Evolutionary conservation across 78 protist species (phyloP), one percentile per base, ranked within the genome.

Genomic region (Chrysochromulina tobinii): DNA sequence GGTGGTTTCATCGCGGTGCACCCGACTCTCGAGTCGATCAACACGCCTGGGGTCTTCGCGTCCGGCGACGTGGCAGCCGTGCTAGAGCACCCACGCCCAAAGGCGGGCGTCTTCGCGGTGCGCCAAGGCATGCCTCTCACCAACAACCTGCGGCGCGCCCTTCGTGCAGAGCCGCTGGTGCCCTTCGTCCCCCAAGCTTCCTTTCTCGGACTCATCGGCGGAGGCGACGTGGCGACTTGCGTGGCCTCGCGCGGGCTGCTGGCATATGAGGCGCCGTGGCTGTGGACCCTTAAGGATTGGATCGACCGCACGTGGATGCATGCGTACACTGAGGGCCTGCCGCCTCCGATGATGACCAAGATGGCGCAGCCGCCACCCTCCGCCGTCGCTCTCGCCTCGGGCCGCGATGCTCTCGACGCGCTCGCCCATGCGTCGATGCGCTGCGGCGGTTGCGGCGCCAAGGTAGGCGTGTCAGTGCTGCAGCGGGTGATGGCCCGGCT

Each of bases 51-150:
- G 67, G 79, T 90, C 25, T 90, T 90, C 25, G 87, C 92, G 3
- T 88, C 85, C 15, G 77, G 81, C 25, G 88, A 79, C 79, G 6
- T 17, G 66, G 55, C 89, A 1, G 11, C 88, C 50, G 38, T 79
- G 38, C 50, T 53, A 8, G 15, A 59, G 21, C 88, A 77, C 79
- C 92, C 92, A 61, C 73, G 92, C 5, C 92, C 92, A 3, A 90
- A 90, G 88, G 88, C 88, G 4, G 92, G 92, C 50, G 92, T 90
- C 69, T 90, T 90, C n/a, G 92, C 92, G 1, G 92, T 90, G 73
- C 92, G 92, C 14, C 69, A 55, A 17, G 91, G 91, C 38, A 68
- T 72, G 14, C 91, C 91, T 2, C 69, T 88, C 21, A 23, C 85
- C 0, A 8, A 0, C 64, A 88, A 88, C 61, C 17, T 88, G 27